A percentile compares a stretch with the other conserved stretches of the same genome.
phyloP scores from a whole-genome alignment of 129 eudicot species.

The Artemisia annua region DNA sequence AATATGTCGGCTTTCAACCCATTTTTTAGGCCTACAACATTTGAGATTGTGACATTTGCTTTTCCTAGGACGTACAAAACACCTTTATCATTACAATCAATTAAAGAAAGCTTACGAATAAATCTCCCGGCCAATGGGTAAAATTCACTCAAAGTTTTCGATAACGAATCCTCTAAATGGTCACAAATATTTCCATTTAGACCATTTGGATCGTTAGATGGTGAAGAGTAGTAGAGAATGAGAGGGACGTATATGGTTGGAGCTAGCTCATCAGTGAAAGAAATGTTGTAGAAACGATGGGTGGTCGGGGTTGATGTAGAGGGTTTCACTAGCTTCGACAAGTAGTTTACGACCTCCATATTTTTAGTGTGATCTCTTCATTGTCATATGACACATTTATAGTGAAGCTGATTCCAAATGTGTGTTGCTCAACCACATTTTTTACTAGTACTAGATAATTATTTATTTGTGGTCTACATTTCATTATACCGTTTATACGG shows the following conservation, averaged over 20 bases:
- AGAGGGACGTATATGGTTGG: conserved; percentile 36
- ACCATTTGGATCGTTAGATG: background rate
- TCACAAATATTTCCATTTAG: conserved; percentile 3
- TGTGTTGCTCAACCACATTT: conserved; percentile 1
- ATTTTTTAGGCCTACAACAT: conserved; percentile 14
- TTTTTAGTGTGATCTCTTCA: background rate
- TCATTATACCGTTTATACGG: background rate
- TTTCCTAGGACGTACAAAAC: conserved; percentile 26
- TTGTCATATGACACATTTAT: background rate
- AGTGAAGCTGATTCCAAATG: background rate
- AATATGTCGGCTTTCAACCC: background rate
- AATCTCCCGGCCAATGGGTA: conserved; percentile 46
- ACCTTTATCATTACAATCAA: conserved; percentile 37
- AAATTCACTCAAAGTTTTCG: conserved; percentile 23
- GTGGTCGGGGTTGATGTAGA: conserved; percentile 17
- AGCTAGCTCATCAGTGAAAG: conserved; percentile 31
- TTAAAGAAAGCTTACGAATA: conserved; percentile 24
- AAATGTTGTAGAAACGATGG: conserved; percentile 25
- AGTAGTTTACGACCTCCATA: conserved; percentile 21
- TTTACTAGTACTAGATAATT: background rate
- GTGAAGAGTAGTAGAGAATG: conserved; percentile 36
- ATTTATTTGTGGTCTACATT: background rate
- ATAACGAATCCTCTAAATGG: conserved; percentile 26
- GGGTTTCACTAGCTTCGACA: conserved; percentile 23
- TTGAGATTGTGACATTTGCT: conserved; percentile 14